phyloP scores from a whole-genome alignment of 2,329 filamentous ascomycete genomes.

The Alternaria tenuissima region DNA sequence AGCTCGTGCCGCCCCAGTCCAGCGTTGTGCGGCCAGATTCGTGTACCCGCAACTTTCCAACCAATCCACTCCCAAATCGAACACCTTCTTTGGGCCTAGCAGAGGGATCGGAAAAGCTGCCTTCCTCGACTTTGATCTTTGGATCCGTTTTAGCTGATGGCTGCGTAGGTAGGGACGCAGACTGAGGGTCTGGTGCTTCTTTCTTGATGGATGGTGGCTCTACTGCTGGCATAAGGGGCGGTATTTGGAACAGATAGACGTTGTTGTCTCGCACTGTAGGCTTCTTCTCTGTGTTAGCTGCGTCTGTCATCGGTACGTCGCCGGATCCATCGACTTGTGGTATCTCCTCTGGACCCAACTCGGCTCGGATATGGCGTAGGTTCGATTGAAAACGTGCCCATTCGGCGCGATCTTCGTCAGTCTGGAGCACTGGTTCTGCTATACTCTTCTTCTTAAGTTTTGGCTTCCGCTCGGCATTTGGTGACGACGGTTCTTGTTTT shows the following conservation, averaged over 20 bases:
- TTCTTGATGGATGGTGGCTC: slow-evolving; percentile 50
- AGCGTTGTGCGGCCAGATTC: slow-evolving; percentile 68
- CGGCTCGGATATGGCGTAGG: slow-evolving; percentile 55
- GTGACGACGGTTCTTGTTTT: slow-evolving; percentile 43
- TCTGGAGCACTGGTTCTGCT: slow-evolving; percentile 57
- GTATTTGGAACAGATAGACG: slow-evolving; percentile 71
- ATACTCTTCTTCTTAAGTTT: slow-evolving; percentile 29
- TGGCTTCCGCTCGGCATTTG: slow-evolving; percentile 42
- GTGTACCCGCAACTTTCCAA: slow-evolving; percentile 69
- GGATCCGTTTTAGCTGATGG: slow-evolving; percentile 26
- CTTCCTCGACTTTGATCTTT: slow-evolving; percentile 46
- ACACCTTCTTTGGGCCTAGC: slow-evolving; percentile 27
- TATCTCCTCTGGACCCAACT: slow-evolving; percentile 54
- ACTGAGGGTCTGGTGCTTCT: slow-evolving; percentile 29
- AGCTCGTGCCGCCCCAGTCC: slow-evolving; percentile 68
- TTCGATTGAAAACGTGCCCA: slow-evolving; percentile 59
- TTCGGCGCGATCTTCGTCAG: slow-evolving; percentile 62
- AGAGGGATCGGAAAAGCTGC: slow-evolving; percentile 30
- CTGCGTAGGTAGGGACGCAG: slow-evolving; percentile 21
- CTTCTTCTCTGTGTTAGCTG: slow-evolving; percentile 27
- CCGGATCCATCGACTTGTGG: slow-evolving; percentile 50
- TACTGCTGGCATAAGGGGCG: slow-evolving; percentile 68
- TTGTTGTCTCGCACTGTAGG: slow-evolving; percentile 58
- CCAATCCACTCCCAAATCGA: slow-evolving; percentile 61
- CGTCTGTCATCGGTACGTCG: slow-evolving; percentile 51